A percentile compares a stretch with the other conserved stretches of the same genome.
Evolutionary conservation across 257 asterid genomes (phyloP).

Genomic region (Paulownia fortunei): DNA sequence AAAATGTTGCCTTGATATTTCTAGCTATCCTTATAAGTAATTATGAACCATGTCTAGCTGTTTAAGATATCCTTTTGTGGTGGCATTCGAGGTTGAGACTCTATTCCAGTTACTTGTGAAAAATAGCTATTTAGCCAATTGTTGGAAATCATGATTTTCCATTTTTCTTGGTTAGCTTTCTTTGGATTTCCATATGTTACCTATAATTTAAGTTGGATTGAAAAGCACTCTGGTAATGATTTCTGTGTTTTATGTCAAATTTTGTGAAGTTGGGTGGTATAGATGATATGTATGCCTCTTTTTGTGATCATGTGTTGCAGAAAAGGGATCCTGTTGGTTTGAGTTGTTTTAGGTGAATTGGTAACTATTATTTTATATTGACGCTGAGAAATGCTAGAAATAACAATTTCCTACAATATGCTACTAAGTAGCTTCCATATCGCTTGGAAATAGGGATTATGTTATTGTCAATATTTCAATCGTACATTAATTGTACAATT

Average conservation of each 20-base stretch:
- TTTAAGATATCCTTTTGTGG: neutral
- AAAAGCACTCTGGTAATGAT: neutral
- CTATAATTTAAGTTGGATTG: neutral
- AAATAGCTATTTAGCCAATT: neutral
- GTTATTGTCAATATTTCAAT: constrained; percentile 7
- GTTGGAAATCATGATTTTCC: neutral
- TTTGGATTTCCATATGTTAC: neutral
- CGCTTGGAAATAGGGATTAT: neutral
- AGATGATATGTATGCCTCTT: neutral
- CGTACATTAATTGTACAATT: neutral
- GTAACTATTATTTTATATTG: neutral
- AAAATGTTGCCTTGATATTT: neutral
- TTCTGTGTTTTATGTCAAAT: neutral
- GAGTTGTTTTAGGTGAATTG: neutral
- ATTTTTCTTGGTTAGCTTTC: neutral
- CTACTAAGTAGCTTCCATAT: neutral
- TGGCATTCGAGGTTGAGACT: neutral
- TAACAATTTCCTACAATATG: neutral
- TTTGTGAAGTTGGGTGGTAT: neutral
- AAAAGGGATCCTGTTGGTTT: neutral
- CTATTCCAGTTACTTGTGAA: neutral
- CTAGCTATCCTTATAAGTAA: neutral
- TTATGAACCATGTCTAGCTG: neutral
- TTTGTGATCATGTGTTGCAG: neutral
- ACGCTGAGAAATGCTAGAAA: neutral